These are phyloP conservation scores for Penicillium olsonii DNA, from an alignment of 2,329 filamentous ascomycete species.

Conservation along the genomic window DNA sequence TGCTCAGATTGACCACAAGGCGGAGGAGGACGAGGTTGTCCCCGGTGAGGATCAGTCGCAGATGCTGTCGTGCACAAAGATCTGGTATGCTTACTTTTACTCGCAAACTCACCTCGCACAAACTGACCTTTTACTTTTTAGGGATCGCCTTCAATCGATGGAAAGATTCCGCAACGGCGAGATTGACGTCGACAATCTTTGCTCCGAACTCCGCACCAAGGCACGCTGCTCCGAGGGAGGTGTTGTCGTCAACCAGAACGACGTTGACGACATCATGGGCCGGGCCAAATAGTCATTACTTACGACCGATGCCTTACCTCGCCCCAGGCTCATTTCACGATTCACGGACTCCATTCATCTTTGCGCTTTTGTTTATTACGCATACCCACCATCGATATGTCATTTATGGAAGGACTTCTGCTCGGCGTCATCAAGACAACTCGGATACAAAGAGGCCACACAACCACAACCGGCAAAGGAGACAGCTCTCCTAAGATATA, in stretches of 20 bases:
- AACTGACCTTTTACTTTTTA: constrained; percentile 48
- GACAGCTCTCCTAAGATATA: too few species aligned
- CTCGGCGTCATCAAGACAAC: constrained; percentile 24
- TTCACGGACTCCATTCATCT: constrained; percentile 19
- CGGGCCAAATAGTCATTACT: constrained; percentile 30
- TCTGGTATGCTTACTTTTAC: constrained; percentile 71
- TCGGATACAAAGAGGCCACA: constrained; percentile 12
- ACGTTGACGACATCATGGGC: constrained; percentile 78
- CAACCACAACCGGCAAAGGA: too few species aligned
- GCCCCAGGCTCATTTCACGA: constrained; percentile 18
- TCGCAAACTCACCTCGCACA: constrained; percentile 31
- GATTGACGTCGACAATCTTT: constrained; percentile 90
- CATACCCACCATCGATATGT: constrained; percentile 30
- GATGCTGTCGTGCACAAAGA: constrained; percentile 82
- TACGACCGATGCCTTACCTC: constrained; percentile 1
- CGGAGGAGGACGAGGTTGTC: constrained; percentile 69
- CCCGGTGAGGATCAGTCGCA: constrained; percentile 62
- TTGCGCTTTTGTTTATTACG: constrained; percentile 20
- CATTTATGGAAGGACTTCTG: constrained; percentile 14
- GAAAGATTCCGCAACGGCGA: constrained; percentile 86
- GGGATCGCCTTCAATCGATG: constrained; percentile 87
- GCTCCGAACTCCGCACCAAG: constrained; percentile 90
- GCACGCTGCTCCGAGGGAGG: constrained; percentile 89
- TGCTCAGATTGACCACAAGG: constrained; percentile 69
- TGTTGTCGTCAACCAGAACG: constrained; percentile 82